phyloP scores from a whole-genome alignment of 768 basidiomycete genomes.

The Russula abietina region DNA sequence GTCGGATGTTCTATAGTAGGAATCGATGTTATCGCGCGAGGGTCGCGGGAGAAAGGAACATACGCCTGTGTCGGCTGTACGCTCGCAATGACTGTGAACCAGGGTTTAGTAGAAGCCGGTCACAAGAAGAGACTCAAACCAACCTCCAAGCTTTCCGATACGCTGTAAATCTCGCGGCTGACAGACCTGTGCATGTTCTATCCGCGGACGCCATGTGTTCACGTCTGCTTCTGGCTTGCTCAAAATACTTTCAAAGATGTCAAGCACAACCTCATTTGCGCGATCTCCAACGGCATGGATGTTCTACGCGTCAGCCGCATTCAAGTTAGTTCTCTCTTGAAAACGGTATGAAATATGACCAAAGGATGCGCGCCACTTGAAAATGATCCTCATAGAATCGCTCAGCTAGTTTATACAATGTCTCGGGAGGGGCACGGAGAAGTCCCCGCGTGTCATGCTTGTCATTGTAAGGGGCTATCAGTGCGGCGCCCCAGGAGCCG shows the following conservation, averaged over 20 bases:
- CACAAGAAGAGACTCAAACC: conserved; percentile 25
- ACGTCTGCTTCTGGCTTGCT: conserved; percentile 31
- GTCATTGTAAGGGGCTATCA: conserved; percentile 80
- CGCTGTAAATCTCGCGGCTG: conserved; percentile 60
- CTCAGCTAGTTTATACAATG: conserved; percentile 48
- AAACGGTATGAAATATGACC: neutral
- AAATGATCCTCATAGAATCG: conserved; percentile 68
- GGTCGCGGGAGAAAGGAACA: conserved; percentile 30
- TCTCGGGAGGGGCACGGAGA: conserved; percentile 52
- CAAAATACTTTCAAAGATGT: conserved; percentile 67
- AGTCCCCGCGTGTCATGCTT: conserved; percentile 65
- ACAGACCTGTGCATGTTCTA: conserved; percentile 94
- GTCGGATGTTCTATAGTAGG: conserved; percentile 58
- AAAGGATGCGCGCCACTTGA: conserved; percentile 61
- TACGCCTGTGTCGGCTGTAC: conserved; percentile 92
- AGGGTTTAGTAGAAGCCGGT: neutral
- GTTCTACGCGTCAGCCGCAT: conserved; percentile 57
- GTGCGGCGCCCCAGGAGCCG: conserved; percentile 88
- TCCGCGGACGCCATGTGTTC: conserved; percentile 58
- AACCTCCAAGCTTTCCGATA: conserved; percentile 67
- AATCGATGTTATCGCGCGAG: neutral
- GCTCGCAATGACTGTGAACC: conserved; percentile 67
- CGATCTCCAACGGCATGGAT: conserved; percentile 86
- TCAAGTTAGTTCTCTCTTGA: neutral
- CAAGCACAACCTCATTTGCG: conserved; percentile 76